Evolutionary conservation across 176 grass and related monocot species (phyloP).

Genomic region (Carex littledalei): DNA sequence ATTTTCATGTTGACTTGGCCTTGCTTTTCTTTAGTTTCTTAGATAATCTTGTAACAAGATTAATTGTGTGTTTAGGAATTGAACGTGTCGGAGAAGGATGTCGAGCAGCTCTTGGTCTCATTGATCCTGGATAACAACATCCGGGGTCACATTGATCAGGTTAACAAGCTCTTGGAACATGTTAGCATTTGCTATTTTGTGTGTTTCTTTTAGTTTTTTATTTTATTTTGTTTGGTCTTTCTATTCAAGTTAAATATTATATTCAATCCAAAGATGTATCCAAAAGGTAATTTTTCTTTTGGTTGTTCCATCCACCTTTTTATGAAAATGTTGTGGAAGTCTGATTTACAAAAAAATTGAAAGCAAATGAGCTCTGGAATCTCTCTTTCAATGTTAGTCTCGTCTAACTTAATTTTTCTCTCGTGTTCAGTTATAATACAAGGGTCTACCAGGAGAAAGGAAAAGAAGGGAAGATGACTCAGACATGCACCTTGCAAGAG

Average conservation of each 20-base stretch:
- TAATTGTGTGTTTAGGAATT: slow-evolving; percentile 54
- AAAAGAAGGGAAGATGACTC: slow-evolving; percentile 83
- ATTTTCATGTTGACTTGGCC: not conserved
- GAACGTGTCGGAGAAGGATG: slow-evolving; percentile 94
- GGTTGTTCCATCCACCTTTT: not conserved
- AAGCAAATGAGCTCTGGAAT: not conserved
- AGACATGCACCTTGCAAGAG: slow-evolving; percentile 68
- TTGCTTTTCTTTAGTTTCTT: not conserved
- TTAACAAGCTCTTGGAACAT: slow-evolving; percentile 74
- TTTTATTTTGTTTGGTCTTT: not conserved
- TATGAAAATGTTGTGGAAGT: not conserved
- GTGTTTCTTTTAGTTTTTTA: not conserved
- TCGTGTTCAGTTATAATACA: slow-evolving; percentile 37
- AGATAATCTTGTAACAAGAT: not conserved
- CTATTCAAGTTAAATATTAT: not conserved
- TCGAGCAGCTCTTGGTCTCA: slow-evolving; percentile 90
- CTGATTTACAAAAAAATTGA: not conserved
- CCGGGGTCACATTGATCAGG: slow-evolving; percentile 70
- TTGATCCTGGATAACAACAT: slow-evolving; percentile 72
- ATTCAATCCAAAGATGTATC: not conserved
- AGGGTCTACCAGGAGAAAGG: slow-evolving; percentile 39
- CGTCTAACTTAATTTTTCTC: not conserved
- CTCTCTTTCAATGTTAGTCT: not conserved
- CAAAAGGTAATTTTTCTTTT: not conserved
- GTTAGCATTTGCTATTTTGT: not conserved